Percentiles rank a stretch among this genome's conserved stretches.
Conservation (phyloP, 1,284 basidiomycete species). For the Cerrena zonata region DNA sequence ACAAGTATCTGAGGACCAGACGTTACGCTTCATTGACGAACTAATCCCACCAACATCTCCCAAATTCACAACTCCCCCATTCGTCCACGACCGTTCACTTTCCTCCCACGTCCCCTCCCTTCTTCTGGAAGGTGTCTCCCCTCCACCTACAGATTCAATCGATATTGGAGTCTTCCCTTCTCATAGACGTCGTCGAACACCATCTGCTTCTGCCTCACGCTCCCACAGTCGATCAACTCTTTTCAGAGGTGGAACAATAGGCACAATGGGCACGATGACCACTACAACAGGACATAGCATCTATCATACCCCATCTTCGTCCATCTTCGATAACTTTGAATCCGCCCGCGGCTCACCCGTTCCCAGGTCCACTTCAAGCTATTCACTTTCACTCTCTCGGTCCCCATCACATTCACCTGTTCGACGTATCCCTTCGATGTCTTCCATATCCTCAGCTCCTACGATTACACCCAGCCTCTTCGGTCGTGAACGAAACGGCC, state of each 20-base stretch:
- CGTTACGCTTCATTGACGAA: conserved; percentile 44
- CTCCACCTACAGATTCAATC: conserved; percentile 26
- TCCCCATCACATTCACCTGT: conserved; percentile 18
- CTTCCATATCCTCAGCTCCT: conserved; percentile 46
- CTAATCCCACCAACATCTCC: conserved; percentile 44
- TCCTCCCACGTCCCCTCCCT: conserved; percentile 14
- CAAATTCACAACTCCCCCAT: conserved; percentile 20
- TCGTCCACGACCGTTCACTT: conserved; percentile 20
- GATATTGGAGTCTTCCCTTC: conserved; percentile 20
- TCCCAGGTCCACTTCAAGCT: conserved; percentile 25
- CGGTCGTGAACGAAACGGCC: conserved; percentile 35
- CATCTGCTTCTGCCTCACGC: conserved; percentile 31
- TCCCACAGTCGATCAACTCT: conserved; percentile 38
- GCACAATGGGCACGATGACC: conserved; percentile 49
- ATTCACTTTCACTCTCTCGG: conserved; percentile 23
- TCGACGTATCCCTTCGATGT: conserved; percentile 34
- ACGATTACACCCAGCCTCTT: conserved; percentile 64
- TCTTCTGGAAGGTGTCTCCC: conserved; percentile 16
- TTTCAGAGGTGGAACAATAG: conserved; percentile 45
- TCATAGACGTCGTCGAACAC: conserved; percentile 23
- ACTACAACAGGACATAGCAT: conserved; percentile 53
- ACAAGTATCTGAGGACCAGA: conserved; percentile 32
- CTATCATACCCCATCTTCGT: conserved; percentile 72
- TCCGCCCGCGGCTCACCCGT: conserved; percentile 58
- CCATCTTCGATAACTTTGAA: conserved; percentile 45